These are phyloP conservation scores for Phytophthora palmivora DNA, from an alignment of 352 stramenopile genomes.

Conservation along the genomic window DNA sequence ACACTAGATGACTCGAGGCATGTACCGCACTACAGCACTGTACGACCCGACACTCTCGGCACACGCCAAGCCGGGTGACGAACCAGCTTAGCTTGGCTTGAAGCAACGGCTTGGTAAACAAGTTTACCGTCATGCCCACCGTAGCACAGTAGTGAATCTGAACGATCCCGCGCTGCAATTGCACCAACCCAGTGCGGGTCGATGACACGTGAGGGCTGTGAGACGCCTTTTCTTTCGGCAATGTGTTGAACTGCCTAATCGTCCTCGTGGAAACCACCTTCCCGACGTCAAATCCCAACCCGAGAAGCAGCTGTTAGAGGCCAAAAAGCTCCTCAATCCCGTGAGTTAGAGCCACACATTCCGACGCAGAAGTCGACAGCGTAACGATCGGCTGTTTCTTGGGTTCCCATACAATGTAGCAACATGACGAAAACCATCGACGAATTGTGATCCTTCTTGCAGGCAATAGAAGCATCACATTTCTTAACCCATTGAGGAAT, in stretches of 20 bases:
- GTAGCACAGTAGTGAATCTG: no score
- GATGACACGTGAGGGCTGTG: slow-evolving; percentile 9
- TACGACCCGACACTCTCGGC: no score
- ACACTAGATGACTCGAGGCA: no score
- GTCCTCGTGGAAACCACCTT: slow-evolving; percentile 12
- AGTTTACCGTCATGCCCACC: no score
- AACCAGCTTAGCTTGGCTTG: no score
- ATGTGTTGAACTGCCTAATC: slow-evolving; percentile 21
- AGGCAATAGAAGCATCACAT: slow-evolving; percentile 15
- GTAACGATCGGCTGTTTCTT: slow-evolving; percentile 29
- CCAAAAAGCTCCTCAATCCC: slow-evolving; percentile 24
- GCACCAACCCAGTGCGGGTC: slow-evolving; percentile 1
- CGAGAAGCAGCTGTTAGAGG: slow-evolving; percentile 10
- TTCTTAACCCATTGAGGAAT: not conserved
- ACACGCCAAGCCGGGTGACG: no score
- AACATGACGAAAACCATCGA: slow-evolving; percentile 6
- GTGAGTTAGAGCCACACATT: slow-evolving; percentile 12
- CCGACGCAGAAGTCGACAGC: slow-evolving; percentile 17
- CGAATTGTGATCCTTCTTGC: slow-evolving; percentile 1
- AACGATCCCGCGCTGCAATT: no score
- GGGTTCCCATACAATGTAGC: slow-evolving; percentile 6
- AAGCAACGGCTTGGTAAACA: no score
- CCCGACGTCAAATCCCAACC: slow-evolving; percentile 2
- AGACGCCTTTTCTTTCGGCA: slow-evolving; percentile 14
- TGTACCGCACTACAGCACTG: no score